phyloP scores from a whole-genome alignment of 192 early-diverging fungal species.

The Gonapodya prolifera region DNA sequence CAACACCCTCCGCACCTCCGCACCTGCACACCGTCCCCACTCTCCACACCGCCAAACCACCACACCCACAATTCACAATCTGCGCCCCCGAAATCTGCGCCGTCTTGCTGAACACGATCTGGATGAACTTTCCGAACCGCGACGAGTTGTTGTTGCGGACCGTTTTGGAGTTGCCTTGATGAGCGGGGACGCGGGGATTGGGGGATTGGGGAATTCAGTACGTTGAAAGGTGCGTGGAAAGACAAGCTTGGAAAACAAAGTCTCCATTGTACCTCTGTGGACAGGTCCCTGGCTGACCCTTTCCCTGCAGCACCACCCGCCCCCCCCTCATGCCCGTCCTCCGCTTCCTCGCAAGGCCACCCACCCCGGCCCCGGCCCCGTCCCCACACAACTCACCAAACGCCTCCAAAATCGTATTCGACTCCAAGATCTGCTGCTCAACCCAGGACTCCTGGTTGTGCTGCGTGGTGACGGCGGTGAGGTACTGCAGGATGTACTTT shows the following conservation, averaged over 20 bases:
- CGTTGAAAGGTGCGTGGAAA: background rate
- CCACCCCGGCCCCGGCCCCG: too few relatives aligned
- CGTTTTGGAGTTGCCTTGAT: slow-evolving; percentile 40
- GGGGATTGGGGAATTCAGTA: too few relatives aligned
- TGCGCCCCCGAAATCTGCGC: slow-evolving; percentile 35
- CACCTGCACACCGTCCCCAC: too few relatives aligned
- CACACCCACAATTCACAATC: slow-evolving; percentile 29
- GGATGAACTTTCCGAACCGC: slow-evolving; percentile 46
- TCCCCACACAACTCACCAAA: slow-evolving; percentile 40
- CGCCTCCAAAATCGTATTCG: slow-evolving; percentile 41
- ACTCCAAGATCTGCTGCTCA: slow-evolving; percentile 45
- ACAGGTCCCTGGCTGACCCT: background rate
- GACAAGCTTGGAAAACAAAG: slow-evolving; percentile 11
- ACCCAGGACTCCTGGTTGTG: slow-evolving; percentile 32
- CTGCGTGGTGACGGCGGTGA: slow-evolving; percentile 30
- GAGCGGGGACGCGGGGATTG: too few relatives aligned
- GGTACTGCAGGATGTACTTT: slow-evolving; percentile 39
- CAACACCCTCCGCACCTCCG: too few relatives aligned
- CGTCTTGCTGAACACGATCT: slow-evolving; percentile 31
- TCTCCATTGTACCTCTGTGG: background rate
- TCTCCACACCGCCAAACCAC: too few relatives aligned
- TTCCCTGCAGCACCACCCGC: too few relatives aligned
- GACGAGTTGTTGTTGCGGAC: slow-evolving; percentile 45
- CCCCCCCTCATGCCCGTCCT: too few relatives aligned
- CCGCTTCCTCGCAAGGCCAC: too few relatives aligned